phyloP scores from a whole-genome alignment of 108 stramenopile genomes.

The Nitzschia inconspicua region DNA sequence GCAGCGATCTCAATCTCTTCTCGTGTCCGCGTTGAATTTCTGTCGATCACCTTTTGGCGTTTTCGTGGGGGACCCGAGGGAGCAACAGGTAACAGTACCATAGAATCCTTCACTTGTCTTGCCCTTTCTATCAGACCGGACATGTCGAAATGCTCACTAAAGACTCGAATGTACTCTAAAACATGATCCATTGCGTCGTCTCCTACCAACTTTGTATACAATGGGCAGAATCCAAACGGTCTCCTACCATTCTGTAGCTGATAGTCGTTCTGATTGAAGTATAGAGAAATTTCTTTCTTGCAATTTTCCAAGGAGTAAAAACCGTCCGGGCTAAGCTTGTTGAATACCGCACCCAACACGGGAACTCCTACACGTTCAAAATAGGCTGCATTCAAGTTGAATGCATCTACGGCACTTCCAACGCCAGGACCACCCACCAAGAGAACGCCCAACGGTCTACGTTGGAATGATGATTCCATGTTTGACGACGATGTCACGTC shows the following conservation, averaged over 20 bases:
- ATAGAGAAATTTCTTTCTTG: slow-evolving; percentile 55
- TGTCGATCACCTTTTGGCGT: background rate
- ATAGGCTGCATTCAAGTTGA: slow-evolving; percentile 93
- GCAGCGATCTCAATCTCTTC: slow-evolving; percentile 36
- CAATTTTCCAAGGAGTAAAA: slow-evolving; percentile 87
- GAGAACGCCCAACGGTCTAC: slow-evolving; percentile 54
- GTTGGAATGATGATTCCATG: background rate
- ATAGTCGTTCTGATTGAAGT: slow-evolving; percentile 64
- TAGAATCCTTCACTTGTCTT: slow-evolving; percentile 15
- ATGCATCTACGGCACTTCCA: slow-evolving; percentile 94
- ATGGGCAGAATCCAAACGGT: slow-evolving; percentile 81
- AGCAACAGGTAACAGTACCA: background rate
- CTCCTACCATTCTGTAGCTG: slow-evolving; percentile 15
- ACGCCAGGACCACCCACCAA: slow-evolving; percentile 83
- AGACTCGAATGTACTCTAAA: slow-evolving; percentile 38
- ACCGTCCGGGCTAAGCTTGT: slow-evolving; percentile 71
- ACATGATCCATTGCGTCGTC: slow-evolving; percentile 20
- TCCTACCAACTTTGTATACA: slow-evolving; percentile 39
- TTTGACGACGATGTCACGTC: background rate
- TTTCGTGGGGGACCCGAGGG: background rate
- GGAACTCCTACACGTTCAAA: slow-evolving; percentile 69
- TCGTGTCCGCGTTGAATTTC: slow-evolving; percentile 12
- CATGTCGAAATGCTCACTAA: slow-evolving; percentile 59
- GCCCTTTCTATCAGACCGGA: slow-evolving; percentile 45
- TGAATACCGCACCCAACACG: slow-evolving; percentile 89